Evolutionary conservation across 1,284 basidiomycete species (phyloP).

Genomic region (Albatrellus sp.): DNA sequence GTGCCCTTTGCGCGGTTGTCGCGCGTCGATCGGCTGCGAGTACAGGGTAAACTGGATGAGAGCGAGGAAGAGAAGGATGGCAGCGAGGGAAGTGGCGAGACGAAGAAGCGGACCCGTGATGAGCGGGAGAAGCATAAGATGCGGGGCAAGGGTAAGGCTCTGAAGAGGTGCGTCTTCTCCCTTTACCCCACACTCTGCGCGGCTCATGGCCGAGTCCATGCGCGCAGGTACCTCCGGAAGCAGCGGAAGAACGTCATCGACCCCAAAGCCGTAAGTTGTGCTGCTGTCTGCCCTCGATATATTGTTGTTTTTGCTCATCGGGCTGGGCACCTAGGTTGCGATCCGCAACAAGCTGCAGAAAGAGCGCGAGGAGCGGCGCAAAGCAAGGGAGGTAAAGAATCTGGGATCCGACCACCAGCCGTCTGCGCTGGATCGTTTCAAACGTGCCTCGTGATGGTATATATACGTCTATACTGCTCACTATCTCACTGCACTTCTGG

Average conservation of each 20-base stretch:
- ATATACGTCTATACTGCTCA: too few relatives aligned
- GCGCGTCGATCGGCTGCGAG: conserved; percentile 59
- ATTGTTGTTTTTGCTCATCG: conserved; percentile 3
- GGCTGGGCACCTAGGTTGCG: conserved; percentile 33
- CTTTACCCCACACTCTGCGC: neutral
- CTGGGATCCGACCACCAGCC: conserved; percentile 24
- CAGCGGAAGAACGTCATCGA: conserved; percentile 91
- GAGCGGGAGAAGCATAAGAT: conserved; percentile 71
- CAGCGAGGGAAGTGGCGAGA: conserved; percentile 17
- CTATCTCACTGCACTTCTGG: too few relatives aligned
- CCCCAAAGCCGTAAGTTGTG: conserved; percentile 58
- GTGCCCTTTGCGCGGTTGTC: conserved; percentile 63
- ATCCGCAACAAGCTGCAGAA: conserved; percentile 59
- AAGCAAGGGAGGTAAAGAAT: conserved; percentile 26
- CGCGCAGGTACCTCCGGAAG: conserved; percentile 59
- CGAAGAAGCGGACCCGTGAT: conserved; percentile 26
- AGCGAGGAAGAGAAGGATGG: conserved; percentile 26
- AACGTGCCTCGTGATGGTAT: conserved; percentile 7
- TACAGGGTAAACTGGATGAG: conserved; percentile 63
- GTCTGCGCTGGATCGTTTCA: conserved; percentile 62
- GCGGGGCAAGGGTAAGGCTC: conserved; percentile 74
- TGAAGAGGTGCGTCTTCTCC: conserved; percentile 48
- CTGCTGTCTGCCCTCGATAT: neutral
- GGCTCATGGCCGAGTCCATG: neutral
- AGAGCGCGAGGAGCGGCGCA: conserved; percentile 40